phyloP scores from a whole-genome alignment of 768 basidiomycete species.

The Pleurotus pulmonarius region DNA sequence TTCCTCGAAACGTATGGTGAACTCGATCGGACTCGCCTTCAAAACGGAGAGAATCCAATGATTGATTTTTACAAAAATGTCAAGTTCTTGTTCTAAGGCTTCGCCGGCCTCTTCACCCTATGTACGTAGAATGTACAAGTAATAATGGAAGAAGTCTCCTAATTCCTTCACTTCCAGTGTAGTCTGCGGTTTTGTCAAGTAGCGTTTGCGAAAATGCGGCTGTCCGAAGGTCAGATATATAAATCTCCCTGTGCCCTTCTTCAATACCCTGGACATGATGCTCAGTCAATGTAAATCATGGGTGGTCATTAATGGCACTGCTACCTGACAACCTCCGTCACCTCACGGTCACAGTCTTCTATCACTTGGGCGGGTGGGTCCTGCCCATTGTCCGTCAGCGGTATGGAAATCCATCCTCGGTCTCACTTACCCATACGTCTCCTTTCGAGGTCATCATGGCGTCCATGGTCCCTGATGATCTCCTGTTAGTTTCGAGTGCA shows the following conservation, averaged over 20 bases:
- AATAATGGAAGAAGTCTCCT: conserved; percentile 83
- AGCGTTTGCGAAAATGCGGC: conserved; percentile 79
- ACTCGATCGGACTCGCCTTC: conserved; percentile 61
- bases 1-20: conserved; percentile 88
- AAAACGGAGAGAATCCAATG: conserved; percentile 86
- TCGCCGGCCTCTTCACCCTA: conserved; percentile 1
- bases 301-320: conserved; percentile 9
- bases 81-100: conserved; percentile 75
- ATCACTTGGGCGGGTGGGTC: conserved; percentile 72
- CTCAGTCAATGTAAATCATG: background rate
- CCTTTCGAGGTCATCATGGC: conserved; percentile 84
- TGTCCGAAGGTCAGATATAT: conserved; percentile 87
- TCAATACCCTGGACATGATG: conserved; percentile 49
- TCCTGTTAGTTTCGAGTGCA: background rate
- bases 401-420: background rate
- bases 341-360: conserved; percentile 69
- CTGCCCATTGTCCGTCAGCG: conserved; percentile 27
- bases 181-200: conserved; percentile 53
- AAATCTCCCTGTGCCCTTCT: conserved; percentile 54
- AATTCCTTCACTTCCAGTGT: conserved; percentile 64
- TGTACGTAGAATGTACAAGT: conserved; percentile 65
- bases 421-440: conserved; percentile 67
- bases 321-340: conserved; percentile 71
- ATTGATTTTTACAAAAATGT: conserved; percentile 91
- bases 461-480: conserved; percentile 67